A percentile compares a stretch with the other conserved stretches of the same genome.
These are phyloP conservation scores for Thraustochytrium sp. DNA, from an alignment of 352 stramenopile genomes.

Conservation along the genomic window DNA sequence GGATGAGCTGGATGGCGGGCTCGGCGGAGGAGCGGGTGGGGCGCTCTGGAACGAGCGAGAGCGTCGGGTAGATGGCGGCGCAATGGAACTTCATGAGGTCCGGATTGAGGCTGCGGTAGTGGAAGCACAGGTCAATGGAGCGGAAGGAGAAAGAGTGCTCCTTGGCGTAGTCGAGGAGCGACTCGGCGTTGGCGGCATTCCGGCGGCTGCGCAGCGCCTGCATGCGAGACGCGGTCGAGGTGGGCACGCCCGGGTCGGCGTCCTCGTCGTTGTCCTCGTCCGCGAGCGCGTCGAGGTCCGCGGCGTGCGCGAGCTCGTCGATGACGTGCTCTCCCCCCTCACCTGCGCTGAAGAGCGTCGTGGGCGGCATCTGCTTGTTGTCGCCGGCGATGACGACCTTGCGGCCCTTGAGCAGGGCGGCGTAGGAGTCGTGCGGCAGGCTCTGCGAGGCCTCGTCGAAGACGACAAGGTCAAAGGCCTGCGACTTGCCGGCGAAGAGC, in stretches of 20 bases:
- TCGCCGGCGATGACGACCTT: conserved; percentile 79
- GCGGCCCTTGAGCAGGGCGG: conserved; percentile 83
- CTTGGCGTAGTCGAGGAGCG: conserved; percentile 24
- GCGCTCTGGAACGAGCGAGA: background rate
- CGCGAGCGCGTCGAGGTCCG: background rate
- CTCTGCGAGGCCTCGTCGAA: conserved; percentile 95
- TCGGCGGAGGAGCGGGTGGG: background rate
- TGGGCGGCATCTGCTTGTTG: conserved; percentile 93
- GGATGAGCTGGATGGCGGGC: background rate
- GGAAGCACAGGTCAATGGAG: conserved; percentile 13
- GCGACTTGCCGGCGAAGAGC: background rate
- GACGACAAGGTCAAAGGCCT: conserved; percentile 85
- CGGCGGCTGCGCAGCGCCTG: background rate
- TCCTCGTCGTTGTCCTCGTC: background rate
- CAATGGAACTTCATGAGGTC: conserved; percentile 37
- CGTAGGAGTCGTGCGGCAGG: conserved; percentile 90
- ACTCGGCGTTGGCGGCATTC: conserved; percentile 36
- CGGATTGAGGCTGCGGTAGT: conserved; percentile 22
- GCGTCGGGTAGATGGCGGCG: conserved; percentile 28
- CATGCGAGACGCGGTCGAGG: background rate
- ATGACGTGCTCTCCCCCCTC: background rate
- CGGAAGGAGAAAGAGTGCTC: conserved; percentile 32
- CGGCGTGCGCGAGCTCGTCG: too few species aligned
- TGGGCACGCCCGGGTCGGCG: background rate
- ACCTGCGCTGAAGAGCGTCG: conserved; percentile 52